These are phyloP conservation scores for Raphanus sativus DNA, from an alignment of 345 rosid genomes.

Conservation along the genomic window DNA sequence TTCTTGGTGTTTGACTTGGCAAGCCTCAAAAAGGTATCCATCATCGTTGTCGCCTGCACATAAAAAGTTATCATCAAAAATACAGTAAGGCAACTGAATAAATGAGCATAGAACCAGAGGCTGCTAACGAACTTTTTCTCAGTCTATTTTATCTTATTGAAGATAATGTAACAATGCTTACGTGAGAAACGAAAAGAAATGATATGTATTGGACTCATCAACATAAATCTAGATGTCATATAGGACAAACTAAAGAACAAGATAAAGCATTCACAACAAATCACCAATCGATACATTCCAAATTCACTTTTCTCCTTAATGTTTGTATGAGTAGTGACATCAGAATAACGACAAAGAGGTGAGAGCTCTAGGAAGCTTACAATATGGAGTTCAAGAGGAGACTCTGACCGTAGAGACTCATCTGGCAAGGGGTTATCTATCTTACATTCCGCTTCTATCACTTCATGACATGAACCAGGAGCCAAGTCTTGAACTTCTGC, in stretches of 20 bases:
- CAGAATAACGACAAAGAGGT: constrained; percentile 3
- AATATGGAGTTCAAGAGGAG: constrained; percentile 88
- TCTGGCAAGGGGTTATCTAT: constrained; percentile 56
- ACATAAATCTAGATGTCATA: neutral
- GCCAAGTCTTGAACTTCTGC: constrained; percentile 87
- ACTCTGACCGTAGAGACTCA: constrained; percentile 54
- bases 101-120: neutral
- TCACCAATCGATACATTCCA: neutral
- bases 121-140: neutral
- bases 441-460: constrained; percentile 45
- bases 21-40: constrained; percentile 94
- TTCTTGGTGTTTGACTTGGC: constrained; percentile 83
- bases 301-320: neutral
- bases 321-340: constrained; percentile 8
- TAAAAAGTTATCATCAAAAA: constrained; percentile 16
- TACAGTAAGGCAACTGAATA: neutral
- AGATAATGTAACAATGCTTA: neutral
- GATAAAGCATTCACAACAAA: neutral
- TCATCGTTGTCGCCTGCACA: constrained; percentile 81
- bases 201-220: neutral
- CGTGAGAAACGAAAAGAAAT: neutral
- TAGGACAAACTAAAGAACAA: constrained; percentile 1
- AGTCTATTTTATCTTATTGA: neutral
- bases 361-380: constrained; percentile 49
- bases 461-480: constrained; percentile 52